Evolutionary conservation across 176 grass and related monocot species (phyloP), one percentile per base, ranked within the genome.

Genomic region (Rhynchospora tenuis): DNA sequence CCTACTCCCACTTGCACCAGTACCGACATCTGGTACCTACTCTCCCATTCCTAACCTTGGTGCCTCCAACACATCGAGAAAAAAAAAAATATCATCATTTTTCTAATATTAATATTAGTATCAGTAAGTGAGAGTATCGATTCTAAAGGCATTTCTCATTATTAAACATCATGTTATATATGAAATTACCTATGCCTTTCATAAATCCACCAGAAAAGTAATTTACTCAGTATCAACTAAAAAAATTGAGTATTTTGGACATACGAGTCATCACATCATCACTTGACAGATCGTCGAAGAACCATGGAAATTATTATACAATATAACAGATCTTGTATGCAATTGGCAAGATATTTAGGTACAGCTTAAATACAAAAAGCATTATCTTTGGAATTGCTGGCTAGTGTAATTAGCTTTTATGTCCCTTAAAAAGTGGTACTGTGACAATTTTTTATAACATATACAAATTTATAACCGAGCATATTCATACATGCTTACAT

Each of bases 351-450:
- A 52, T 9, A 28, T 54, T 75, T 54, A 11, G 20, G 46, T 54
- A 75, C 23, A 51, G 12, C 13, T 50, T 75, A 45, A 24, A 54
- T 52, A 14, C 72, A 75, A 27, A 75, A 75, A 29, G 13, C 23
- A 75, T 28, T 7, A 75, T 28, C 23, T 54, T 48, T 24, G 19
- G 23, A 48, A 50, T 24, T 75, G 0, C 48, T 51, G 7, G 48
- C n/a, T 54, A 75, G 46, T 29, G 70, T 8, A 50, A 73, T 47
- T 48, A 73, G n/a, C 70, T 73, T 73, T 73, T 38, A 8, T 73
- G 70, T 73, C 44, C 42, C 20, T 14, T 50, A 73, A 73, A 24
- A 22, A 23, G 20, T 26, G 70, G 31, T 50, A 73, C 24, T 23
- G 42, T 50, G 72, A 51, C 23, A 51, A 75, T 16, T 15, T 5